Evolutionary conservation across 495 filamentous ascomycete species (phyloP).

Genomic region (Penicillium pulvis): DNA sequence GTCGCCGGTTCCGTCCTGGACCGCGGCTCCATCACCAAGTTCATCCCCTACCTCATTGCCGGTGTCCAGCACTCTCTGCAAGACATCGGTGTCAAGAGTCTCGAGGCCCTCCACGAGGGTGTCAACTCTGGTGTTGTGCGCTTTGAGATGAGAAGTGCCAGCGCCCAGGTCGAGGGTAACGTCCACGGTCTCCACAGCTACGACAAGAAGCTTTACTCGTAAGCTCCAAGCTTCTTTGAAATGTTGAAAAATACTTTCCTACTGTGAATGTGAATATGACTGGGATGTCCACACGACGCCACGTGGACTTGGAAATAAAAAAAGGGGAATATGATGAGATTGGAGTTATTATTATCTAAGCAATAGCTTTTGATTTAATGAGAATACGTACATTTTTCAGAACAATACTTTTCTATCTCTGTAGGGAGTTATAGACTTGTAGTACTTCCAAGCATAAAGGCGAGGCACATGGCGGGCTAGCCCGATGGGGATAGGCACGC

Average conservation of each 20-base stretch:
- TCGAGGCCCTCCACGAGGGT: conserved; percentile 71
- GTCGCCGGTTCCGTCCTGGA: conserved; percentile 79
- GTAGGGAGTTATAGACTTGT: not conserved
- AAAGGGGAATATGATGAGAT: conserved; percentile 32
- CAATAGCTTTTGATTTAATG: conserved; percentile 36
- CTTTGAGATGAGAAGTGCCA: conserved; percentile 92
- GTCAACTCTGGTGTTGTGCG: conserved; percentile 78
- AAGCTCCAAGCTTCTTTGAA: conserved; percentile 34
- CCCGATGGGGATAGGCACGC: conserved; percentile 24
- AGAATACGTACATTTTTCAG: conserved; percentile 15
- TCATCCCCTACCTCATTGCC: conserved; percentile 91
- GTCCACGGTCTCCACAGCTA: conserved; percentile 96
- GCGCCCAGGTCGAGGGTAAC: conserved; percentile 92
- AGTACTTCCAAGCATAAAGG: not conserved
- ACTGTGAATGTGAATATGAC: conserved; percentile 29
- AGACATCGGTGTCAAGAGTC: conserved; percentile 84
- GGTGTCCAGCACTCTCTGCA: conserved; percentile 97
- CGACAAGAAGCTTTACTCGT: conserved; percentile 99
- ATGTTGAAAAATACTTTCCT: conserved; percentile 16
- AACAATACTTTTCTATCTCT: not conserved
- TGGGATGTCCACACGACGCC: conserved; percentile 32
- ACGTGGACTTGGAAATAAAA: conserved; percentile 40
- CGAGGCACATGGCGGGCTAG: conserved; percentile 24
- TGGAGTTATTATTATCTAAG: conserved; percentile 30
- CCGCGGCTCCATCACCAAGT: conserved; percentile 84